Percentiles rank a stretch among this genome's conserved stretches.
Evolutionary conservation across 805 yeast species (phyloP).

Genomic region (Cyberlindnera mycetangii): DNA sequence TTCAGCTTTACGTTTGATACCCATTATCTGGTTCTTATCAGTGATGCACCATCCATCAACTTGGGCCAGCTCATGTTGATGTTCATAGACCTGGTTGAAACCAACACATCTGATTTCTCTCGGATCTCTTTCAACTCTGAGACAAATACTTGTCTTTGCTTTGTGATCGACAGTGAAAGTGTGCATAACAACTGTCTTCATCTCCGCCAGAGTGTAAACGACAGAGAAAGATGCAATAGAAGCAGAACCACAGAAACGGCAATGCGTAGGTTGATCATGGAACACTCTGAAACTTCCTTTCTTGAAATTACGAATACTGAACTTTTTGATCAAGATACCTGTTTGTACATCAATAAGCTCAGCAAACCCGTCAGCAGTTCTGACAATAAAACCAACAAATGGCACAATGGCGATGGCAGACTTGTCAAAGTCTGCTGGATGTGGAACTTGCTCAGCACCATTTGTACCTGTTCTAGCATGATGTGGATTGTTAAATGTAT

Average conservation of each 20-base stretch:
- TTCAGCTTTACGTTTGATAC: slow-evolving; percentile 31
- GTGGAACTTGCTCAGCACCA: neutral
- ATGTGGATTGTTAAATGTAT: slow-evolving; percentile 27
- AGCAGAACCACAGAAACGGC: slow-evolving; percentile 88
- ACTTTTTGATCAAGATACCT: slow-evolving; percentile 62
- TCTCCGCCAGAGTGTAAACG: slow-evolving; percentile 61
- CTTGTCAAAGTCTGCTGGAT: slow-evolving; percentile 19
- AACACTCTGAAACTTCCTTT: slow-evolving; percentile 58
- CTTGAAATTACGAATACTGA: slow-evolving; percentile 61
- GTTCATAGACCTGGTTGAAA: slow-evolving; percentile 70
- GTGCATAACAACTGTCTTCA: slow-evolving; percentile 61
- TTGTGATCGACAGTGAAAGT: slow-evolving; percentile 69
- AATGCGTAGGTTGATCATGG: slow-evolving; percentile 84
- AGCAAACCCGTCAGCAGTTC: slow-evolving; percentile 53
- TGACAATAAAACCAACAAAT: slow-evolving; percentile 71
- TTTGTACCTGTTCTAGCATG: neutral
- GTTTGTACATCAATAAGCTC: slow-evolving; percentile 77
- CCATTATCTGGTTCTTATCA: slow-evolving; percentile 74
- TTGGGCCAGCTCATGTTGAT: slow-evolving; percentile 59
- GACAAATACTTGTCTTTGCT: slow-evolving; percentile 76
- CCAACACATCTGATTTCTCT: slow-evolving; percentile 89
- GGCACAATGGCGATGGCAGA: slow-evolving; percentile 52
- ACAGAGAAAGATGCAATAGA: slow-evolving; percentile 71
- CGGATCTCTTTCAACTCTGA: slow-evolving; percentile 90
- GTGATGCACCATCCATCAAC: slow-evolving; percentile 81